A percentile compares a stretch with the other conserved stretches of the same genome.
phyloP scores from a whole-genome alignment of 495 filamentous ascomycete species.

The Xylaria nigripes region DNA sequence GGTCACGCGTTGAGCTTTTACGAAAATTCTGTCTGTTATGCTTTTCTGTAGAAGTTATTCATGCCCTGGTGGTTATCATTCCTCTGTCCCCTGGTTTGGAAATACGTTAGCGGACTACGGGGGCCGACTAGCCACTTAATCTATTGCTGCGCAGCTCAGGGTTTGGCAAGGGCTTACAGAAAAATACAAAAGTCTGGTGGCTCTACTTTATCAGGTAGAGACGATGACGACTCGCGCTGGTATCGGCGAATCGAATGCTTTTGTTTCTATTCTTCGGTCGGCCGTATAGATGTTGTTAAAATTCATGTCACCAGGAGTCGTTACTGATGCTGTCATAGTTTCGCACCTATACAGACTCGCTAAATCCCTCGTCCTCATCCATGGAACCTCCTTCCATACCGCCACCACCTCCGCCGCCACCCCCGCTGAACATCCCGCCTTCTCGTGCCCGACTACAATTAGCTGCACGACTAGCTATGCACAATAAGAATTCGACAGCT shows the following conservation, averaged over 20 bases:
- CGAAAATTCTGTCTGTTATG: background rate
- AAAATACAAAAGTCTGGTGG: background rate
- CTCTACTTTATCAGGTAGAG: too few relatives aligned
- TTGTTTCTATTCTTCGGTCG: too few relatives aligned
- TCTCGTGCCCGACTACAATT: constrained; percentile 82
- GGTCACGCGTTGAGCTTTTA: background rate
- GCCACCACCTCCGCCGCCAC: constrained; percentile 48
- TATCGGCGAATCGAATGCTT: too few relatives aligned
- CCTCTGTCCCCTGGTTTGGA: background rate
- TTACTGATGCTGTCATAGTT: constrained; percentile 30
- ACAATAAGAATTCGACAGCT: constrained; percentile 53
- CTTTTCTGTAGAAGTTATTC: background rate
- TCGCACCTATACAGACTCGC: constrained; percentile 42
- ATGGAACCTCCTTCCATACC: constrained; percentile 44
- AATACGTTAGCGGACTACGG: background rate
- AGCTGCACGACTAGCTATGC: constrained; percentile 71
- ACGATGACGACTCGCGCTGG: too few relatives aligned
- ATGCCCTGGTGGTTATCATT: background rate
- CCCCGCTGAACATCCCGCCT: constrained; percentile 69
- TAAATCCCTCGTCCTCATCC: constrained; percentile 33
- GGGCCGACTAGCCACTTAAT: background rate
- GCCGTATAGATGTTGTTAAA: too few relatives aligned
- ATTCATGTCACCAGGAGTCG: background rate
- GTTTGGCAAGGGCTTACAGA: background rate
- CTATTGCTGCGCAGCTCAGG: background rate